A percentile compares a stretch with the other conserved stretches of the same genome.
Evolutionary conservation across 768 basidiomycete genomes (phyloP).

Genomic region (Naganishia vaughanmartiniae): DNA sequence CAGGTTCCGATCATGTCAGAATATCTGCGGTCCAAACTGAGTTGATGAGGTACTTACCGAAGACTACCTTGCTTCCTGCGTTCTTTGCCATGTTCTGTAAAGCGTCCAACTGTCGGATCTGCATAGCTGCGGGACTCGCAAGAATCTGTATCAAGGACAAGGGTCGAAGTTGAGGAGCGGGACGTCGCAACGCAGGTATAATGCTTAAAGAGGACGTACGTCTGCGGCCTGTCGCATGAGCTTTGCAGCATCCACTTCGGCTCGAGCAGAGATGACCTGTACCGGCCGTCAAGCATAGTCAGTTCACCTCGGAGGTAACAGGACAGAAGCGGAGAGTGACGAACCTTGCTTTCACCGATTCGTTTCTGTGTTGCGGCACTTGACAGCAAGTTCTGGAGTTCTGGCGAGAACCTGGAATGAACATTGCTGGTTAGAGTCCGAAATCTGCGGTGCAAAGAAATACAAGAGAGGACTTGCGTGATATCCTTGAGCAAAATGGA

Average conservation of each 20-base stretch:
- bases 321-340: not conserved
- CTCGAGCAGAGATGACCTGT: conserved; percentile 81
- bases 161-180: not conserved
- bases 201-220: conserved; percentile 58
- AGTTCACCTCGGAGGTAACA: conserved; percentile 34
- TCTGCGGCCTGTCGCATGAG: conserved; percentile 97
- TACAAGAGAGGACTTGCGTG: conserved; percentile 9
- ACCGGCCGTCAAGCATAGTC: not conserved
- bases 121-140: conserved; percentile 93
- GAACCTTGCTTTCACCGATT: conserved; percentile 80
- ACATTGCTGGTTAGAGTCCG: conserved; percentile 53
- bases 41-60: conserved; percentile 54
- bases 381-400: conserved; percentile 84
- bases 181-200: not conserved
- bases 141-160: conserved; percentile 39
- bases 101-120: conserved; percentile 93
- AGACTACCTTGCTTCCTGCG: conserved; percentile 84
- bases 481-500: conserved; percentile 67
- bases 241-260: conserved; percentile 89
- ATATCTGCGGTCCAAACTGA: conserved; percentile 7
- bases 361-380: conserved; percentile 96
- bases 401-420: conserved; percentile 63
- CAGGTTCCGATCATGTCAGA: not conserved
- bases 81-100: conserved; percentile 92
- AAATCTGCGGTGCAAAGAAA: not conserved